Conservation (phyloP, 768 basidiomycete species). For the Phylloporus sp. region DNA sequence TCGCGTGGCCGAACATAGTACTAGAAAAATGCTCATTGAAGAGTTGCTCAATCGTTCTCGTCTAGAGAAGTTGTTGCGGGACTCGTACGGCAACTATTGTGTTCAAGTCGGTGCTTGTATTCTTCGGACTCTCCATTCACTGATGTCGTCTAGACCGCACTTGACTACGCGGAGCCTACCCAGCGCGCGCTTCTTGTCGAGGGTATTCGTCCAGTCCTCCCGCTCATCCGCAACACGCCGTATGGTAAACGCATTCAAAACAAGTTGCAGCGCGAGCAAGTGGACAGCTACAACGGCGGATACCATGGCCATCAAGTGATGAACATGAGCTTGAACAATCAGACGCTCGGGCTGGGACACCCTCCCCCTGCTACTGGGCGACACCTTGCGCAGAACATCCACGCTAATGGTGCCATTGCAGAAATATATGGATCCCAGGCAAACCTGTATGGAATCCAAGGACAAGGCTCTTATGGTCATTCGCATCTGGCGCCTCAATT, state of each 20-base stretch:
- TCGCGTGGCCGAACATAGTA: slow-evolving; percentile 93
- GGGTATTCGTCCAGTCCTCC: slow-evolving; percentile 96
- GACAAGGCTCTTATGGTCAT: slow-evolving; percentile 57
- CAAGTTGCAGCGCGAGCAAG: slow-evolving; percentile 93
- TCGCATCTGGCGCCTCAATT: slow-evolving; percentile 50
- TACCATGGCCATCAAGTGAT: slow-evolving; percentile 62
- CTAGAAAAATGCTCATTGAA: slow-evolving; percentile 91
- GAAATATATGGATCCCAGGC: slow-evolving; percentile 66
- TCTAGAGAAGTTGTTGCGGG: slow-evolving; percentile 91
- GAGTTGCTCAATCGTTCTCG: slow-evolving; percentile 93
- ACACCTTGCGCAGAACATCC: slow-evolving; percentile 53
- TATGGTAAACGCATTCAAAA: slow-evolving; percentile 99
- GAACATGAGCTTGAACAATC: slow-evolving; percentile 52
- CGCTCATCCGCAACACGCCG: slow-evolving; percentile 97
- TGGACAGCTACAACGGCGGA: slow-evolving; percentile 58
- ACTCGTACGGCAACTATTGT: slow-evolving; percentile 96
- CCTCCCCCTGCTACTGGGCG: slow-evolving; percentile 44
- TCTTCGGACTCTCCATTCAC: slow-evolving; percentile 1
- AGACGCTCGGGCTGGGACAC: slow-evolving; percentile 46
- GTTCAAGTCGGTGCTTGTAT: slow-evolving; percentile 59
- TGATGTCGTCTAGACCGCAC: slow-evolving; percentile 66
- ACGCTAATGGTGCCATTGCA: slow-evolving; percentile 50
- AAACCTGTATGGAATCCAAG: slow-evolving; percentile 57
- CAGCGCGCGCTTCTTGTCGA: slow-evolving; percentile 93
- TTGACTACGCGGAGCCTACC: slow-evolving; percentile 94